Conservation (phyloP, 768 basidiomycete genomes). For the Lentinula aciculospora region DNA sequence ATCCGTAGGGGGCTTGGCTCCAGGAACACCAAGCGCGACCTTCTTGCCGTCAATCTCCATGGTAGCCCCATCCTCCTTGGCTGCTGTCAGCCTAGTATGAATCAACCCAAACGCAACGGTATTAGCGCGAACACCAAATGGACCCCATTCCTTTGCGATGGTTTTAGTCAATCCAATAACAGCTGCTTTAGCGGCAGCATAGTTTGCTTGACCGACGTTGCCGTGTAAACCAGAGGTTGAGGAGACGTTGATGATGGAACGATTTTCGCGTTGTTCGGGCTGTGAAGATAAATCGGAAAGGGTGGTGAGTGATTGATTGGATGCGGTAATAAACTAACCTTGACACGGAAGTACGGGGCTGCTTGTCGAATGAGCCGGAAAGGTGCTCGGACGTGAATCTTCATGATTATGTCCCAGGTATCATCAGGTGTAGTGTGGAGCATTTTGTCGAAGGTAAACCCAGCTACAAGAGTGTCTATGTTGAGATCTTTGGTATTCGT, state of each 20-base stretch:
- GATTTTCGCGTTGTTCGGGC: constrained; percentile 55
- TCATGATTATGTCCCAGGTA: constrained; percentile 74
- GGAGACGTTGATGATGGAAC: constrained; percentile 78
- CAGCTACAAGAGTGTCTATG: constrained; percentile 32
- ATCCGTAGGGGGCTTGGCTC: constrained; percentile 32
- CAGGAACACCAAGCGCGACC: constrained; percentile 77
- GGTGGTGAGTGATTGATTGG: neutral
- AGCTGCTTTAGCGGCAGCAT: constrained; percentile 74
- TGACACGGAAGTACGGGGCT: constrained; percentile 80
- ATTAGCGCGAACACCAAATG: constrained; percentile 78
- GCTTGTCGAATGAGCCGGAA: constrained; percentile 82
- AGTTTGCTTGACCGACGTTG: constrained; percentile 83
- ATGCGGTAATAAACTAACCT: constrained; percentile 27
- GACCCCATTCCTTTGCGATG: constrained; percentile 84
- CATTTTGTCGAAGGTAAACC: constrained; percentile 85
- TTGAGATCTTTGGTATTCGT: neutral
- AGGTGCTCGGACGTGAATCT: constrained; percentile 81
- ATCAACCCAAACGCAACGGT: constrained; percentile 75
- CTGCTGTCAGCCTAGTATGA: constrained; percentile 71
- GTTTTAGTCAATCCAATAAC: constrained; percentile 81
- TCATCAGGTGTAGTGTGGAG: constrained; percentile 83
- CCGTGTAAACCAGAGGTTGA: constrained; percentile 82
- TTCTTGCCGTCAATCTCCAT: constrained; percentile 83
- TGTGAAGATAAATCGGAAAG: constrained; percentile 17
- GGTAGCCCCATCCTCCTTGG: constrained; percentile 70